phyloP scores from a whole-genome alignment of 305 asterid genomes.

The Fraxinus latifolia region DNA sequence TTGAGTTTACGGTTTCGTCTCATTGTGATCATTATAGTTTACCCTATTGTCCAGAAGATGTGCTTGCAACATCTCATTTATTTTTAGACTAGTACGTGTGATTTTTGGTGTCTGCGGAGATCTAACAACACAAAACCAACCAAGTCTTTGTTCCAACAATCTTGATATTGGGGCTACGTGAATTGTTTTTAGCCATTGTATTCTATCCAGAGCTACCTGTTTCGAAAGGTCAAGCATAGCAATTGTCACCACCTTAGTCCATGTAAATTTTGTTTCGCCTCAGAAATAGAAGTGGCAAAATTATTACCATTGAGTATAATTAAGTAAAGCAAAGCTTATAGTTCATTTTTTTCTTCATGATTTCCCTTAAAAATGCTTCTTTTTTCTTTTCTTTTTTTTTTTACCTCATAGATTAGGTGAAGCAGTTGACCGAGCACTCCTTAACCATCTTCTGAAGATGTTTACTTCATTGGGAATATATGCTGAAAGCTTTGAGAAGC shows the following conservation, averaged over 20 bases:
- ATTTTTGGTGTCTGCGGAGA: neutral
- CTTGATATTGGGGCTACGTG: neutral
- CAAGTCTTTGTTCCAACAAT: neutral
- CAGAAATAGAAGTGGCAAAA: neutral
- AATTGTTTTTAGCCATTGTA: neutral
- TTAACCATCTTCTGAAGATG: conserved; percentile 96
- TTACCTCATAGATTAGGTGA: conserved; percentile 60
- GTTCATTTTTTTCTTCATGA: neutral
- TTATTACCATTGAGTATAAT: neutral
- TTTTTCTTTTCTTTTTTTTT: neutral
- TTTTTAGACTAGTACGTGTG: conserved; percentile 9
- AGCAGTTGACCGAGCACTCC: conserved; percentile 89
- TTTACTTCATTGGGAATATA: conserved; percentile 96
- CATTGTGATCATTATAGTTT: neutral
- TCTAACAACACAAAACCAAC: neutral
- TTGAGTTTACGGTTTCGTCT: neutral
- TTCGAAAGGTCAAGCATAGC: neutral
- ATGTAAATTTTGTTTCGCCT: neutral
- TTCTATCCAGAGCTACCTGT: neutral
- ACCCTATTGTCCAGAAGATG: neutral
- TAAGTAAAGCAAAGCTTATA: neutral
- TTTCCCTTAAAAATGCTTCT: neutral
- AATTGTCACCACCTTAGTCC: neutral
- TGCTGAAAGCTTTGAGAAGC: conserved; percentile 90
- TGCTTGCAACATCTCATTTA: neutral